These are phyloP conservation scores for Saccharomycopsis sp. DNA, from an alignment of 805 yeast genomes.

Conservation along the genomic window DNA sequence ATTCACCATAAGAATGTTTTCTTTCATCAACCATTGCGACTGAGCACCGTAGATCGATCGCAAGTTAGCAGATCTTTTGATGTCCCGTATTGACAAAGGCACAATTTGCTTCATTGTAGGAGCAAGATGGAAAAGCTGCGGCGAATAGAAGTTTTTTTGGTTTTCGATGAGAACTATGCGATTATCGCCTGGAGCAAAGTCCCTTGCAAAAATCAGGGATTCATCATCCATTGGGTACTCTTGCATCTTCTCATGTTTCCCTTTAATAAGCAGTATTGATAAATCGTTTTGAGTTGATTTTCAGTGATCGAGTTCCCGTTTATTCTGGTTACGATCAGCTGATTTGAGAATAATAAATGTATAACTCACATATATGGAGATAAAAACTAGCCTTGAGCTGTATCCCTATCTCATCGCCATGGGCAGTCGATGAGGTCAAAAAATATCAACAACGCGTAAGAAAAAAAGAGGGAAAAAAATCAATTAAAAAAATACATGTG, in stretches of 20 bases:
- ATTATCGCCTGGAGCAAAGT: constrained; percentile 16
- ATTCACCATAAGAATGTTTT: constrained; percentile 10
- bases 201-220: background rate
- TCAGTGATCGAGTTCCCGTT: too few relatives aligned
- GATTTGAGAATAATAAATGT: too few relatives aligned
- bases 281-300: background rate
- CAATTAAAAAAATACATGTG: too few relatives aligned
- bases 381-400: too few relatives aligned
- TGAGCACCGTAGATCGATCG: constrained; percentile 7
- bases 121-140: constrained; percentile 12
- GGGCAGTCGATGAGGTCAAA: background rate
- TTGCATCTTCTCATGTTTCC: background rate
- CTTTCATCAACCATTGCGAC: background rate
- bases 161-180: constrained; percentile 2
- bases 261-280: background rate
- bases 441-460: background rate
- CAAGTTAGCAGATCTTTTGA: constrained; percentile 13
- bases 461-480: background rate
- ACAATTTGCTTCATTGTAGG: constrained; percentile 9
- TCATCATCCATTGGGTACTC: background rate
- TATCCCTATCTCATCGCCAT: background rate
- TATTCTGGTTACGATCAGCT: too few relatives aligned
- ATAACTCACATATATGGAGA: too few relatives aligned
- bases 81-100: constrained; percentile 15
- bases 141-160: constrained; percentile 12